Evolutionary conservation across 2,329 filamentous ascomycete genomes (phyloP).

Genomic region (Phyllosticta ampelicida): DNA sequence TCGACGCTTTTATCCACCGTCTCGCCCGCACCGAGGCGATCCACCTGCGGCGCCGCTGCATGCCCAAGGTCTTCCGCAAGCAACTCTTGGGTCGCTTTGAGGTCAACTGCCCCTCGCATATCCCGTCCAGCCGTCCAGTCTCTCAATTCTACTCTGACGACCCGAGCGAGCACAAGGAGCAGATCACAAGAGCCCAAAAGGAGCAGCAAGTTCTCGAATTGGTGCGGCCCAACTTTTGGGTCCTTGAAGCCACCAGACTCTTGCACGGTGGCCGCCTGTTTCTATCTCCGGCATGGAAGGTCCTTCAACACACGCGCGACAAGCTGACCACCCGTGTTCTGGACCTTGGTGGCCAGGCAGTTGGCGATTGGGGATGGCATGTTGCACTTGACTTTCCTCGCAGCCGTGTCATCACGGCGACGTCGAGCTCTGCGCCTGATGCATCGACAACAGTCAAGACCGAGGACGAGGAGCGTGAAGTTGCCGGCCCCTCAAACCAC

Average conservation of each 20-base stretch:
- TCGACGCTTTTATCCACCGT: constrained; percentile 76
- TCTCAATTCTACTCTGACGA: constrained; percentile 36
- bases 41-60: constrained; percentile 68
- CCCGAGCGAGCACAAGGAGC: constrained; percentile 54
- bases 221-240: constrained; percentile 49
- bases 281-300: constrained; percentile 35
- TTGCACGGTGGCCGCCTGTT: constrained; percentile 51
- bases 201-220: constrained; percentile 72
- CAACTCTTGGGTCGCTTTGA: constrained; percentile 80
- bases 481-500: constrained; percentile 76
- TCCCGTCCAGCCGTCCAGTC: constrained; percentile 33
- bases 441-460: constrained; percentile 25
- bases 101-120: constrained; percentile 43
- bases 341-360: constrained; percentile 74
- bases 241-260: constrained; percentile 49
- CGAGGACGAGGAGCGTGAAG: constrained; percentile 38
- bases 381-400: constrained; percentile 77
- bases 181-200: constrained; percentile 49
- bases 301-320: constrained; percentile 47
- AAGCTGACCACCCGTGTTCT: constrained; percentile 62
- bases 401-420: constrained; percentile 78
- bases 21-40: constrained; percentile 79
- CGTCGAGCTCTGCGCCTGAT: constrained; percentile 37
- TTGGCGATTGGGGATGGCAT: constrained; percentile 94
- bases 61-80: constrained; percentile 62